Base-by-base conservation (phyloP, 306 rosid species). In the Lathyrus oleraceus region DNA sequence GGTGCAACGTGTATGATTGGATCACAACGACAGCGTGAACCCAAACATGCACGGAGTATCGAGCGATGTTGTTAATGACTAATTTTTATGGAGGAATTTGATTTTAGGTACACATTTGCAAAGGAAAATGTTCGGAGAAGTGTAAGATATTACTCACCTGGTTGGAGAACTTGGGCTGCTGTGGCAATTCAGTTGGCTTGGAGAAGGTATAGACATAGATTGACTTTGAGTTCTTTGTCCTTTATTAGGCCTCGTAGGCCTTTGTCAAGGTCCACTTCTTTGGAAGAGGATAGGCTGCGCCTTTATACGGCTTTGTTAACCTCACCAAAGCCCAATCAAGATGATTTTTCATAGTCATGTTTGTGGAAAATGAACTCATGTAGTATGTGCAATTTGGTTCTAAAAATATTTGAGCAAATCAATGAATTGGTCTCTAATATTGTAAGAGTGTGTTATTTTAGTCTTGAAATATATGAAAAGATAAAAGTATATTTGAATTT, bases 81-180 rank as follows among this genome's bases (percentile, higher is more conserved):
- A 35, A 35, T 35, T 7, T 6, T 7, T n/a, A 7, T 48, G 10
- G 20, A 15, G 17, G 16, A 48, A 17, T 15, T 15, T n/a, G 39
- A 93, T 81, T 94, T 94, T 39, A 84, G 99, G 30, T 90, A 90
- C 95, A 90, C 96, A 0, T 94, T 94, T 62, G 85, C 86, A 57
- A 94, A 87, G 48, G 97, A 94, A 38, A 94, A 90, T 73, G 95
- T 94, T 0, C 91, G 86, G 87, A 82, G 99, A 17, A 88, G 97
- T 40, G 99, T 94, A 0, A 81, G 96, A 81, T 94, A 94, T 72
- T 94, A 94, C 81, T 91, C 98, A 0, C 98, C 97, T 0, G 97
- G 97, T 0, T 94, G 98, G 98, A 86, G 97, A 47, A 94, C 98
- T 23, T 90, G 98, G 98, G 97, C 96, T 1, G 90, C 96, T 0